phyloP scores from a whole-genome alignment of 768 basidiomycete genomes.

The Rhodosporidiobolus sp. region DNA sequence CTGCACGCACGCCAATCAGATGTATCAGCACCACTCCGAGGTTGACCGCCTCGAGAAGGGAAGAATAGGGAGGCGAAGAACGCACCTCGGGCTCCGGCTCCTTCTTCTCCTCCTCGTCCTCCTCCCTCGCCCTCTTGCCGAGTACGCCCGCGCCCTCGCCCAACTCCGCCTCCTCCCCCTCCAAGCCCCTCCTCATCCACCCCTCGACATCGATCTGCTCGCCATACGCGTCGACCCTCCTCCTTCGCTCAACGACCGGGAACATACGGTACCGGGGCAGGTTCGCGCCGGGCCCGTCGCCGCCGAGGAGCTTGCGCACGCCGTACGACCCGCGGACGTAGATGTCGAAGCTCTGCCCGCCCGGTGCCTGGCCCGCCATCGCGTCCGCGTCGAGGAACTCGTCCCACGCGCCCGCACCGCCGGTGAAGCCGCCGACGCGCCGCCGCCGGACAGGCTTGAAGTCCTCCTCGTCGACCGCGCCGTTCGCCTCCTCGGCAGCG shows the following conservation, averaged over 20 bases:
- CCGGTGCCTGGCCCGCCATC: neutral
- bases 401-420: conserved; percentile 29
- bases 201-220: conserved; percentile 91
- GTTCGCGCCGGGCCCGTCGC: neutral
- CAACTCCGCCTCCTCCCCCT: conserved; percentile 80
- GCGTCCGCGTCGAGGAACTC: conserved; percentile 33
- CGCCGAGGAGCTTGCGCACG: neutral
- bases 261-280: conserved; percentile 82
- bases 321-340: conserved; percentile 57
- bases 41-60: no score
- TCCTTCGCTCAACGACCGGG: conserved; percentile 87
- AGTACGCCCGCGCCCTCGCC: conserved; percentile 60
- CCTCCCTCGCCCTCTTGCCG: conserved; percentile 59
- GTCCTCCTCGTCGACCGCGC: conserved; percentile 50
- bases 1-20: neutral
- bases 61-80: neutral
- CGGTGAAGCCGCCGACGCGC: conserved; percentile 16
- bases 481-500: conserved; percentile 48
- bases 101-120: conserved; percentile 65
- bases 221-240: conserved; percentile 90
- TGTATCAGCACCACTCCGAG: neutral
- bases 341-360: conserved; percentile 85
- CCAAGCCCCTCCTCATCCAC: conserved; percentile 86
- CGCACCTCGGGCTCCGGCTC: conserved; percentile 11
- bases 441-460: conserved; percentile 24